phyloP scores from a whole-genome alignment of 192 early-diverging fungal genomes.

The Podochytrium sp. region DNA sequence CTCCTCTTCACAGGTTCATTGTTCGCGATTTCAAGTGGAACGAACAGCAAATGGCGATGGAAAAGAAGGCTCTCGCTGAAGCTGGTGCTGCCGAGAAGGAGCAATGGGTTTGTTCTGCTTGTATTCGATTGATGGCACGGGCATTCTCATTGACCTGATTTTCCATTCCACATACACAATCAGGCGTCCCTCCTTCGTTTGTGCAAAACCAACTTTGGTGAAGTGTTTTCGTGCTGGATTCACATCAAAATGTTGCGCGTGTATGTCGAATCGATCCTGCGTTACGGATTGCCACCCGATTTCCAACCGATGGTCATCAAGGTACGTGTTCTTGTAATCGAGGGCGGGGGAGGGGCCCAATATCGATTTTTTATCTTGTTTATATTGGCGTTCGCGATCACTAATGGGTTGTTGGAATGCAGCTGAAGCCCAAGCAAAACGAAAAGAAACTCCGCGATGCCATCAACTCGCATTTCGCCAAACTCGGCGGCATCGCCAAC shows the following conservation, averaged over 20 bases:
- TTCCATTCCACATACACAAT: not conserved
- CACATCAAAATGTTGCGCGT: slow-evolving; percentile 94
- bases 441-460: slow-evolving; percentile 80
- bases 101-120: slow-evolving; percentile 53
- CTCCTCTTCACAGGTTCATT: slow-evolving; percentile 68
- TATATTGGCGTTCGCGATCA: not conserved
- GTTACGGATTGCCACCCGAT: slow-evolving; percentile 96
- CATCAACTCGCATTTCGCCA: slow-evolving; percentile 79
- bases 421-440: slow-evolving; percentile 74
- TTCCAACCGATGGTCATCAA: slow-evolving; percentile 79
- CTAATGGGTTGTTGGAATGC: not conserved
- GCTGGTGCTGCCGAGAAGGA: slow-evolving; percentile 82
- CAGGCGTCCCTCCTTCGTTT: slow-evolving; percentile 78
- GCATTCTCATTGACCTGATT: not conserved
- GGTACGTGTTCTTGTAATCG: slow-evolving; percentile 41
- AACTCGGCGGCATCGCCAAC: slow-evolving; percentile 75
- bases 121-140: not conserved
- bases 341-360: not conserved
- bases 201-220: slow-evolving; percentile 93
- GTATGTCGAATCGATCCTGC: slow-evolving; percentile 95
- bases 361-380: not conserved
- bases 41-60: slow-evolving; percentile 65
- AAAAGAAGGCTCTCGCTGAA: slow-evolving; percentile 64
- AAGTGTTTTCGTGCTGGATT: slow-evolving; percentile 89
- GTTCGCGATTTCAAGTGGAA: slow-evolving; percentile 97